Base-by-base conservation (phyloP, 1,284 basidiomycete species). In the Microstroma glucosiphilum region DNA sequence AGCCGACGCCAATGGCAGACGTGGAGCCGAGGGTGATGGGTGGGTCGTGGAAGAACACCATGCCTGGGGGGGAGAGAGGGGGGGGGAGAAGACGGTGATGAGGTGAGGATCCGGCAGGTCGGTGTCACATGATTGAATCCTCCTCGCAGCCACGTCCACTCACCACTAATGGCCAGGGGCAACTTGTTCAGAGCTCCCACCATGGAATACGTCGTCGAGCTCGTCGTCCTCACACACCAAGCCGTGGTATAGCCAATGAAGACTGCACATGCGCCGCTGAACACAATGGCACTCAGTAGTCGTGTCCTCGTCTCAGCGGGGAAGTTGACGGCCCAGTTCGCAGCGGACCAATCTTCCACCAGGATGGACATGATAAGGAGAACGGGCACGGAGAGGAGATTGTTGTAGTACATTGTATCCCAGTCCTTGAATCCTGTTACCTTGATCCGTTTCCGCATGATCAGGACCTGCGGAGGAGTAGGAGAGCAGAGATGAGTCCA, bases 351-450 rank as follows among this genome's bases (percentile, higher is more conserved):
- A 78, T 96, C 87, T 81, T 99, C 96, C 46, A 89, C 82, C 59
- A 93, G 71, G 67, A 98, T 76, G 15, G 92, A 96, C 77, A 89
- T 90, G 63, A 92, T 71, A 46, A 86, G 83, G 49, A 99, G 83
- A 42, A 97, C 86, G 49, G 96, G 92, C 71, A 98, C 92, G 41
- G 91, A 96, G 57, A 98, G 83, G 58, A 97, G 81, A 81, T 98
- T 99, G 83, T 96, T 97, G 84, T 97, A 98, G 82, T 92, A 96
- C 94, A 98, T 97, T 26, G 93, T 90, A 79, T 98, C 96, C 93
- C 92, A 96, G 79, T 98, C 94, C 66, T 92, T 94, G 83, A 99
- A 98, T 46, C 91, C 91, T n/a, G 92, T 97, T 49, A 85, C 80
- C 83, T 98, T 98, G 84, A 99, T 98, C 63, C 89, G 86, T 81